Base-by-base conservation (phyloP, 352 stramenopile genomes). In the Globisporangium cylindrosporum region DNA sequence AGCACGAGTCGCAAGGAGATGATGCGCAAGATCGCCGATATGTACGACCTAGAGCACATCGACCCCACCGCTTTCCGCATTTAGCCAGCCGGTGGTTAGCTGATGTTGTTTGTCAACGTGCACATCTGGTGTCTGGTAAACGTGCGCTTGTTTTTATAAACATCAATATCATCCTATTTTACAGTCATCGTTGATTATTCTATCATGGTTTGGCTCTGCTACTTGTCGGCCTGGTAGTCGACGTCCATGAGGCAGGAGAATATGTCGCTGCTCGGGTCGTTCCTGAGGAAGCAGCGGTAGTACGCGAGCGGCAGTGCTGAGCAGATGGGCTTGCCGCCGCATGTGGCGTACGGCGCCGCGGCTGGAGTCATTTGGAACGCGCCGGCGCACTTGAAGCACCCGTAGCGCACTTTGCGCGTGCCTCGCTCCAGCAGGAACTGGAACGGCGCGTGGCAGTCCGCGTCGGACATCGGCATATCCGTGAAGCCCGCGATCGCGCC, bases 1-100 rank as follows among this genome's bases (percentile, higher is more conserved):
- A 92, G 84, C 74, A 89, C 86, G 18, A 90, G 64, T 27, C 81
- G 83, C 66, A 94, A 94, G 67, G 82, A 93, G 68, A 92, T 92
- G 86, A 92, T 94, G 75, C 88, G 88, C 69, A 85, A 86, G 53
- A 77, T 94, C 36, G 78, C 86, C 1, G 77, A 93, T 29, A 57
- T 88, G 36, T 92, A 92, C 66, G 82, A 86, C 53, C 71, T 94
- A 51, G 86, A 94, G 64, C 84, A 92, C 71, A 82, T 94, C 55
- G 82, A 92, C 46, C 66, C 78, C 4, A 72, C 74, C 0, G 77
- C 81, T 4, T 94, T 93, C 66, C 82, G 86, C 56, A 92, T 94
- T 63, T 93, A 84, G 68, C 15, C 55, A 71, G 68, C 43, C 15
- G 62, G 12, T 14, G 25, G 48, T n/a, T 55, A 20, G 9, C 25